Conservation (phyloP, 768 basidiomycete species). For the Dacryopinax spathularia region DNA sequence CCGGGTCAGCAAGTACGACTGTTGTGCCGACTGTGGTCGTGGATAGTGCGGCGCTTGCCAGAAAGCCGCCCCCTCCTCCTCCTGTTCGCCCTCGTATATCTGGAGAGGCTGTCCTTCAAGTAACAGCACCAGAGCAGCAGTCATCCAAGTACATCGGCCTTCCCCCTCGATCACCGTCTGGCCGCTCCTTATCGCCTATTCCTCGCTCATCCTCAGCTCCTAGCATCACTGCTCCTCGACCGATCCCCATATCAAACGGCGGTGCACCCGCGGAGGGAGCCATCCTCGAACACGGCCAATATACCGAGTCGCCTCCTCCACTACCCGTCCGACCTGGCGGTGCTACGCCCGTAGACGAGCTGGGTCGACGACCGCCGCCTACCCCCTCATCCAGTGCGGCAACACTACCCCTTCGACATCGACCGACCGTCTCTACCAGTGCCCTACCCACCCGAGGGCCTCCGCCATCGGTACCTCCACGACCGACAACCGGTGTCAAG, state of each 20-base stretch:
- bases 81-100: not conserved
- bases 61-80: not conserved
- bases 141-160: not conserved
- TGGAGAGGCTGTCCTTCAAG: not conserved
- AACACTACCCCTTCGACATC: not conserved
- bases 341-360: not conserved
- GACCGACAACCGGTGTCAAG: not conserved
- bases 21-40: not conserved
- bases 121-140: not conserved
- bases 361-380: not conserved
- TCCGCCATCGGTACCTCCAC: not conserved
- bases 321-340: not conserved
- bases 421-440: not conserved
- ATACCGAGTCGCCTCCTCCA: not conserved
- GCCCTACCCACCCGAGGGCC: not conserved
- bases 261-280: not conserved
- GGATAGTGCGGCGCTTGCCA: not conserved
- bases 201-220: not conserved
- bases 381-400: not conserved
- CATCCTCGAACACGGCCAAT: not conserved
- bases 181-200: not conserved
- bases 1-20: not conserved
- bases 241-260: not conserved
- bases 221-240: not conserved
- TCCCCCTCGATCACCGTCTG: not conserved